Percentiles rank a stretch among this genome's conserved stretches.
phyloP scores from a whole-genome alignment of 345 rosid genomes.

The Conringia planisiliqua region DNA sequence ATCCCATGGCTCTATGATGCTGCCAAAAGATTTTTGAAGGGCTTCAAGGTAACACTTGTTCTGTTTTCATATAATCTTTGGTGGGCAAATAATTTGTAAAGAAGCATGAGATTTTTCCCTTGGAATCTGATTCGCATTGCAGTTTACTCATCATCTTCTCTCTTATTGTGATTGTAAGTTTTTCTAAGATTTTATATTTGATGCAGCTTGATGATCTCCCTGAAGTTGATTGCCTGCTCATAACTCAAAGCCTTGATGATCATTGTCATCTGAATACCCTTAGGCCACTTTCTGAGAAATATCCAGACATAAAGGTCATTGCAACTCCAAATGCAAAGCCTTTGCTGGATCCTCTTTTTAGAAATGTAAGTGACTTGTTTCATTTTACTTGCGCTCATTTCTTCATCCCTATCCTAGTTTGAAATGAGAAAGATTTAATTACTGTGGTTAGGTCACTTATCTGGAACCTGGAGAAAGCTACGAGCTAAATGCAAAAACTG shows the following conservation, averaged over 20 bases:
- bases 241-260: slow-evolving; percentile 94
- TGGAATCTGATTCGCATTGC: neutral
- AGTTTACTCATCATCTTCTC: slow-evolving; percentile 1
- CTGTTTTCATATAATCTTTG: neutral
- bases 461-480: slow-evolving; percentile 71
- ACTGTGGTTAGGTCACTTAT: slow-evolving; percentile 59
- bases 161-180: neutral
- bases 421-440: neutral
- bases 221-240: slow-evolving; percentile 69
- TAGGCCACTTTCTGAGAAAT: slow-evolving; percentile 60
- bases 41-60: slow-evolving; percentile 53
- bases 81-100: neutral
- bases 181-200: neutral
- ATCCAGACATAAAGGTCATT: slow-evolving; percentile 58
- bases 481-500: slow-evolving; percentile 46
- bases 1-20: slow-evolving; percentile 92
- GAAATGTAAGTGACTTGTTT: slow-evolving; percentile 46
- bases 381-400: neutral
- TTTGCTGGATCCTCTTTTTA: slow-evolving; percentile 77
- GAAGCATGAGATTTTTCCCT: neutral
- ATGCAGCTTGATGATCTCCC: slow-evolving; percentile 88
- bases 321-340: slow-evolving; percentile 91
- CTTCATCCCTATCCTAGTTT: neutral
- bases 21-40: slow-evolving; percentile 67
- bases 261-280: slow-evolving; percentile 88